Evolutionary conservation across 2,329 filamentous ascomycete species (phyloP), one percentile per base, ranked within the genome.

Genomic region (Cladophialophora bantiana): DNA sequence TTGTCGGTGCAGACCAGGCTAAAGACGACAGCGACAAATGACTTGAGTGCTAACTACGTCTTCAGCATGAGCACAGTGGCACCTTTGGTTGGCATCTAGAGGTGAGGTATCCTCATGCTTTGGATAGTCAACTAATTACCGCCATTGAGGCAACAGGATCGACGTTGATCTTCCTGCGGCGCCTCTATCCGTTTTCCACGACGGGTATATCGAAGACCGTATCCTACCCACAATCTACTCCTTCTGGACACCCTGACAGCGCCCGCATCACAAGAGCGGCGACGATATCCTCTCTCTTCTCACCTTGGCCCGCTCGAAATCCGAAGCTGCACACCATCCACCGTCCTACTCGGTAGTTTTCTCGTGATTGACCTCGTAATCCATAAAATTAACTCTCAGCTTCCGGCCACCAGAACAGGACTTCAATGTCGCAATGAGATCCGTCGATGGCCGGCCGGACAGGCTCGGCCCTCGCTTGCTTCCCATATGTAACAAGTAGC

Each of bases 401-500:
- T 67, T 56, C 32, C 32, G 52, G 57, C 31, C 50, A 31, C 58
- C 36, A 20, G 13, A 20, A 13, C 48, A 50, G 18, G 34, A 18
- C 32, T 34, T 42, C 3, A 38, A n/a, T 45, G 31, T 48, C 36
- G 62, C 56, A 52, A 48, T 40, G 34, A 52, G 35, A 57, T 40
- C 58, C 62, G 66, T 64, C 32, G 13, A 59, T 58, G 42, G 56
- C 61, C 57, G 65, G 31, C 48, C 65, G 61, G 63, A 42, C 64
- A 42, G 64, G 67, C 64, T 63, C 67, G 67, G 64, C 59, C 61
- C 67, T 68, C 52, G 40, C 50, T 54, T 62, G 62, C 31, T 36
- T 62, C 54, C 57, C 18, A 63, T 26, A 26, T 26, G 26, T 26
- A 26, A 26, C 26, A 26, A 26, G 26, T 26, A 38, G 48, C 35